Evolutionary conservation across 2,329 filamentous ascomycete genomes (phyloP).

Genomic region (Didymella glomerata): DNA sequence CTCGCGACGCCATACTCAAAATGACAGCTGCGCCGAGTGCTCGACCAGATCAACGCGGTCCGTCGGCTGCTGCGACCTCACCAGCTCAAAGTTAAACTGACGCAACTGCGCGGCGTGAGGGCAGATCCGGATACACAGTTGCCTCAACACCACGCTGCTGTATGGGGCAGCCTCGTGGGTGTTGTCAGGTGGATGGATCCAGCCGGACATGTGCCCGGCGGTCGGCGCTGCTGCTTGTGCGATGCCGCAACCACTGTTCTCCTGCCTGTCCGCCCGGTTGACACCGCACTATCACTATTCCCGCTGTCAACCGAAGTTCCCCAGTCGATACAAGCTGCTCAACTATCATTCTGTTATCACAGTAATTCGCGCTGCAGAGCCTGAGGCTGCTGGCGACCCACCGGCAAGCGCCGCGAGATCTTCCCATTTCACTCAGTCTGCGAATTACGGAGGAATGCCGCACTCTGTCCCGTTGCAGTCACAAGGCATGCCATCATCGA

Average conservation of each 20-base stretch:
- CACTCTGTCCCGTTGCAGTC: slow-evolving; percentile 16
- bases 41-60: slow-evolving; percentile 22
- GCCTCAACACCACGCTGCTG: slow-evolving; percentile 20
- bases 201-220: slow-evolving; percentile 9
- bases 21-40: slow-evolving; percentile 21
- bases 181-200: slow-evolving; percentile 3
- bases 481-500: slow-evolving; percentile 26
- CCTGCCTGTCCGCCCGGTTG: slow-evolving; percentile 6
- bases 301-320: slow-evolving; percentile 19
- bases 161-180: slow-evolving; percentile 11
- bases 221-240: slow-evolving; percentile 8
- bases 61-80: slow-evolving; percentile 22
- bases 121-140: slow-evolving; percentile 10
- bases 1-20: slow-evolving; percentile 15
- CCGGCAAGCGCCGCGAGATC: slow-evolving; percentile 16
- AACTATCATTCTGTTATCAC: slow-evolving; percentile 28
- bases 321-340: slow-evolving; percentile 23
- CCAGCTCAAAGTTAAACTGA: slow-evolving; percentile 21
- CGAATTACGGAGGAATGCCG: slow-evolving; percentile 19
- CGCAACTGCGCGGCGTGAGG: slow-evolving; percentile 18
- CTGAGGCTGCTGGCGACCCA: slow-evolving; percentile 16
- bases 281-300: slow-evolving; percentile 12
- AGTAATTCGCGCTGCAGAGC: slow-evolving; percentile 18
- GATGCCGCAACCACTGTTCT: slow-evolving; percentile 16
- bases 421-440: slow-evolving; percentile 9